A percentile compares a stretch with the other conserved stretches of the same genome.
Conservation (phyloP, 1,139 yeast species). For the Debaryomyces sp. region DNA sequence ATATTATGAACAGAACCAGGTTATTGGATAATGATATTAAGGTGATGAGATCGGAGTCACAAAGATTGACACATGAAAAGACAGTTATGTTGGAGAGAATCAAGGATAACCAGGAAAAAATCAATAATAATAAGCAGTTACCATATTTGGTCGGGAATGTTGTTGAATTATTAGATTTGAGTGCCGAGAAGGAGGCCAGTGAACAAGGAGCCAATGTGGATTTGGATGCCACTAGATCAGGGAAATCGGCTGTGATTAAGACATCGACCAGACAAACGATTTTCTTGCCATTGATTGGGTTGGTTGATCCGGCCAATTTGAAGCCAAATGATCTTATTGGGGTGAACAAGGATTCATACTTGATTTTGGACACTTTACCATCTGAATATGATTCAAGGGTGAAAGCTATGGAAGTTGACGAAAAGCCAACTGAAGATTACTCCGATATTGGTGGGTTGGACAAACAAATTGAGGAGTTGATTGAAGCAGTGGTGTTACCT, state of each 20-base stretch:
- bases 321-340: constrained; percentile 98
- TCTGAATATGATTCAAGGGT: constrained; percentile 97
- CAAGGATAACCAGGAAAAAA: constrained; percentile 95
- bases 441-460: constrained; percentile 97
- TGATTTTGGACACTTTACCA: constrained; percentile 91
- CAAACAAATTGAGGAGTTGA: constrained; percentile 95
- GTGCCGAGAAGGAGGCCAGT: constrained; percentile 81
- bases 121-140: constrained; percentile 90
- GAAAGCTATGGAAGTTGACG: constrained; percentile 99
- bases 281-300: constrained; percentile 91
- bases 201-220: constrained; percentile 97
- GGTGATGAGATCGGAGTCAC: constrained; percentile 91
- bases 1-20: constrained; percentile 82
- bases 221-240: constrained; percentile 86
- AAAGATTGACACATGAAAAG: constrained; percentile 89
- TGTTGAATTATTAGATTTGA: constrained; percentile 88
- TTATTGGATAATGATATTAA: constrained; percentile 93
- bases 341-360: constrained; percentile 94
- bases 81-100: constrained; percentile 91
- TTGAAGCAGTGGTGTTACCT: constrained; percentile 97
- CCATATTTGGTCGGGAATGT: constrained; percentile 98
- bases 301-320: constrained; percentile 83
- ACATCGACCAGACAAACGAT: constrained; percentile 98
- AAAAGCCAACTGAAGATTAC: constrained; percentile 95
- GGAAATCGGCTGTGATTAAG: constrained; percentile 97